These are phyloP conservation scores for Cinchona pubescens DNA, from an alignment of 257 asterid genomes.

Conservation along the genomic window DNA sequence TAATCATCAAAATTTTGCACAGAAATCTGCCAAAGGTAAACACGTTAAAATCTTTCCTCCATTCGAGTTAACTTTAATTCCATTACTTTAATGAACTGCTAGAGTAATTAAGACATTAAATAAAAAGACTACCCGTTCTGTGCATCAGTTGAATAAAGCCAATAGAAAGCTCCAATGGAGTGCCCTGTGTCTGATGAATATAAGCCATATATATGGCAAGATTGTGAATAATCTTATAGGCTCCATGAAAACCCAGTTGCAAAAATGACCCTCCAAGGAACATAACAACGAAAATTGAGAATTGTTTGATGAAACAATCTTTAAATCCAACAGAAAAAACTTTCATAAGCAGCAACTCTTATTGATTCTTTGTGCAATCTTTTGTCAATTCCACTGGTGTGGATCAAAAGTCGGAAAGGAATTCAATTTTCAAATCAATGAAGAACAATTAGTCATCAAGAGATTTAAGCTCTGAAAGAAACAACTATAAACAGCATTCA, in stretches of 20 bases:
- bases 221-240: neutral
- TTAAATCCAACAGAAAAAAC: too few relatives aligned
- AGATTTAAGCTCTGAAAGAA: neutral
- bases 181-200: neutral
- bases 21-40: too few relatives aligned
- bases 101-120: neutral
- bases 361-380: neutral
- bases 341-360: too few relatives aligned
- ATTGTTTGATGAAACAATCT: neutral
- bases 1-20: too few relatives aligned
- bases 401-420: neutral
- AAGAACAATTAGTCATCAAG: neutral
- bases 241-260: neutral
- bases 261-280: neutral
- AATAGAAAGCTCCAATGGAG: neutral
- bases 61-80: too few relatives aligned
- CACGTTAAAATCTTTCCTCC: too few relatives aligned
- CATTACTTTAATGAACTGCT: neutral
- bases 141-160: neutral
- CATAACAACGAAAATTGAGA: neutral
- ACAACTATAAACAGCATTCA: neutral
- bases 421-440: neutral
- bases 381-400: neutral
- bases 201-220: neutral
- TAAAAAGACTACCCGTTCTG: neutral